phyloP scores from a whole-genome alignment of 140 eudicot genomes.

The Senecio squalidus region DNA sequence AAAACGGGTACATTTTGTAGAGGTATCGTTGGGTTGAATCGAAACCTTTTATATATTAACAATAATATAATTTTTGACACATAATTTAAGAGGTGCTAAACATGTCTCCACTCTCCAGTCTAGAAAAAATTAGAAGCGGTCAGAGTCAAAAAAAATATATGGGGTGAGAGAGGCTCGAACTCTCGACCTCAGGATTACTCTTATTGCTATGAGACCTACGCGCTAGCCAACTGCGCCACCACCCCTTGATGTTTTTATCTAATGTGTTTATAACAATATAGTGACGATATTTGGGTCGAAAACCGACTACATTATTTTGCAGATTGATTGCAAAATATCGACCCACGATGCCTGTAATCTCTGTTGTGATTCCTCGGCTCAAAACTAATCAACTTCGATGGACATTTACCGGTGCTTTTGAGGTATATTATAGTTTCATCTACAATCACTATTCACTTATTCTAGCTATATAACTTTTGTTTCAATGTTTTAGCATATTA shows the following conservation, averaged over 20 bases:
- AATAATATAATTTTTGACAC: too few relatives aligned
- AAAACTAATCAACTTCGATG: slow-evolving; percentile 69
- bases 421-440: slow-evolving; percentile 27
- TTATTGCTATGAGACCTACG: slow-evolving; percentile 89
- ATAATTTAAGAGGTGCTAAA: too few relatives aligned
- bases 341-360: slow-evolving; percentile 68
- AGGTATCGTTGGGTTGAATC: not conserved
- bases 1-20: not conserved
- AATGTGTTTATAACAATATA: not conserved
- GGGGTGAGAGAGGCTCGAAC: slow-evolving; percentile 86
- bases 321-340: slow-evolving; percentile 74
- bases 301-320: not conserved
- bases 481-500: not conserved
- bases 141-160: not conserved
- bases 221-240: slow-evolving; percentile 99
- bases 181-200: slow-evolving; percentile 99
- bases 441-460: not conserved
- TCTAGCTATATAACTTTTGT: not conserved
- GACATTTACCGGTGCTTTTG: slow-evolving; percentile 65
- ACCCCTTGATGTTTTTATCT: slow-evolving; percentile 27
- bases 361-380: slow-evolving; percentile 65
- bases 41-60: not conserved
- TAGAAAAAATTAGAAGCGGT: too few relatives aligned
- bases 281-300: not conserved
- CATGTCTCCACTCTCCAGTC: too few relatives aligned